Evolutionary conservation across 1,284 basidiomycete species (phyloP).

Genomic region (Naganishia sp.): DNA sequence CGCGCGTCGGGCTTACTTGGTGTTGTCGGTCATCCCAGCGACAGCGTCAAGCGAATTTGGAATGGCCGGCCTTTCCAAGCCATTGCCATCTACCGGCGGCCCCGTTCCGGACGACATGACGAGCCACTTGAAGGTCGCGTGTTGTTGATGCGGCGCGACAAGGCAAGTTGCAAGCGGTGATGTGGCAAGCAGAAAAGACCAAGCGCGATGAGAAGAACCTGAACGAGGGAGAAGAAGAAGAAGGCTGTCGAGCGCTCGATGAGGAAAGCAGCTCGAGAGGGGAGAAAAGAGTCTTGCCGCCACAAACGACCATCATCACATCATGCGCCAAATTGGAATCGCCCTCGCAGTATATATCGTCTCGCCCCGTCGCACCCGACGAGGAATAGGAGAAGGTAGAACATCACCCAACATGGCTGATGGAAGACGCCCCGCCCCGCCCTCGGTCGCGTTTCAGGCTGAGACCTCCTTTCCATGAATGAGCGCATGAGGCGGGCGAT

Average conservation of each 20-base stretch:
- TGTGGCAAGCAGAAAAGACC: constrained; percentile 18
- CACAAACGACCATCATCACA: neutral
- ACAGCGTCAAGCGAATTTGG: neutral
- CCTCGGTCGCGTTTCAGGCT: constrained; percentile 19
- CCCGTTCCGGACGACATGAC: neutral
- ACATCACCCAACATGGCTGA: constrained; percentile 6
- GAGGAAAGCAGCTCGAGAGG: constrained; percentile 2
- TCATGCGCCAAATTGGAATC: neutral
- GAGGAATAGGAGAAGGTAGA: constrained; percentile 28
- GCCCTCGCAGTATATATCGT: neutral
- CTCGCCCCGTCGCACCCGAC: neutral
- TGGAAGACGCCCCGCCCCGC: neutral
- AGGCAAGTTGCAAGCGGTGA: constrained; percentile 18
- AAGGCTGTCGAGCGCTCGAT: constrained; percentile 9
- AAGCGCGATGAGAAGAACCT: neutral
- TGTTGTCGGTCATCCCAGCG: neutral
- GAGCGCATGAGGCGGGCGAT: constrained; percentile 10
- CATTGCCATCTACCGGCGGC: neutral
- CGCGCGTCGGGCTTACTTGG: neutral
- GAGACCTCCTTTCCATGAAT: constrained; percentile 5
- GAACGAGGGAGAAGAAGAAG: constrained; percentile 1
- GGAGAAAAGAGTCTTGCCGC: neutral
- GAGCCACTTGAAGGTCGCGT: neutral
- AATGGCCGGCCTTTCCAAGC: neutral
- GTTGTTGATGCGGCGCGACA: neutral